These are phyloP conservation scores for Globisporangium nagaii DNA, from an alignment of 352 stramenopile species.

Conservation along the genomic window DNA sequence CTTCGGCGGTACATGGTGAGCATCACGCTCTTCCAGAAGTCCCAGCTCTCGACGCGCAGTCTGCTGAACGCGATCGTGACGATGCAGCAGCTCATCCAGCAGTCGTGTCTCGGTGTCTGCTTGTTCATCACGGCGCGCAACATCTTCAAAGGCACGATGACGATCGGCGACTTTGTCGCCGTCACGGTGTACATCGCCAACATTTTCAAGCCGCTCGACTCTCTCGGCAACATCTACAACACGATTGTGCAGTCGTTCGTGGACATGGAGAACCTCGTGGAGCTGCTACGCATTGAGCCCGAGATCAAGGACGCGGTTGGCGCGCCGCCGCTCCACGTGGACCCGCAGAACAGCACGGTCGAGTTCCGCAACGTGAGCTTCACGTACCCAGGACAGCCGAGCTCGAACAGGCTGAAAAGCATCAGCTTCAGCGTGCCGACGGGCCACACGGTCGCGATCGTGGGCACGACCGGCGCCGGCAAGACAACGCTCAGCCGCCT, in stretches of 20 bases:
- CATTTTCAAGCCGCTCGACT: slow-evolving; percentile 96
- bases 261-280: slow-evolving; percentile 95
- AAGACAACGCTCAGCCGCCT: slow-evolving; percentile 94
- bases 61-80: slow-evolving; percentile 93
- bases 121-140: slow-evolving; percentile 61
- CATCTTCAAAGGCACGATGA: slow-evolving; percentile 47
- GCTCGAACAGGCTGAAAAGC: slow-evolving; percentile 83
- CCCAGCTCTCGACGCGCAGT: slow-evolving; percentile 85
- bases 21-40: slow-evolving; percentile 88
- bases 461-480: slow-evolving; percentile 88
- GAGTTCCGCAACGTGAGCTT: slow-evolving; percentile 93
- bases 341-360: slow-evolving; percentile 45
- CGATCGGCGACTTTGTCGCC: slow-evolving; percentile 94
- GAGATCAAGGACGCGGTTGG: slow-evolving; percentile 88
- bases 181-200: slow-evolving; percentile 93
- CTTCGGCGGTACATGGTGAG: slow-evolving; percentile 61
- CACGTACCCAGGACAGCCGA: slow-evolving; percentile 85
- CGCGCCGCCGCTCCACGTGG: slow-evolving; percentile 46
- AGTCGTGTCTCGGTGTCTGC: slow-evolving; percentile 68
- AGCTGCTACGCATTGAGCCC: slow-evolving; percentile 91
- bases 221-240: slow-evolving; percentile 94
- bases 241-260: slow-evolving; percentile 95
- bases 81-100: slow-evolving; percentile 92
- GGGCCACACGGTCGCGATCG: slow-evolving; percentile 91
- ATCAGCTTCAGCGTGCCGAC: slow-evolving; percentile 60